Percentiles rank a stretch among this genome's conserved stretches.
Evolutionary conservation across 768 basidiomycete species (phyloP).

Genomic region (Collybia sp.): DNA sequence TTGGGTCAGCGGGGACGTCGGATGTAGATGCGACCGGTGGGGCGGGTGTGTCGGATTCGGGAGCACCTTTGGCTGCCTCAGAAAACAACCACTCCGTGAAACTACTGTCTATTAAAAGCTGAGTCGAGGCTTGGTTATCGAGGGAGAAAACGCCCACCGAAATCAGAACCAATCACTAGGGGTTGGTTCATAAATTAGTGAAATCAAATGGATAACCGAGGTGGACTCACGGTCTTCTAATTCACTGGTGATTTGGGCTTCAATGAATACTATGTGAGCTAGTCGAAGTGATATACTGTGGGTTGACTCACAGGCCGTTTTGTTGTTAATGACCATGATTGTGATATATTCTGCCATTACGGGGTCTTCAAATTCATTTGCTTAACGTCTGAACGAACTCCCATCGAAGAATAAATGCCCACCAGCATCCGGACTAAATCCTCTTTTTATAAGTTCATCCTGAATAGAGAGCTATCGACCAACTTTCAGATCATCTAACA

Average conservation of each 20-base stretch:
- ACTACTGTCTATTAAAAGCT: constrained; percentile 49
- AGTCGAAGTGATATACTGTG: not conserved
- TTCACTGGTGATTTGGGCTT: constrained; percentile 85
- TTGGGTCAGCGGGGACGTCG: constrained; percentile 24
- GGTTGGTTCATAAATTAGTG: not conserved
- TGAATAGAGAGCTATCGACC: constrained; percentile 65
- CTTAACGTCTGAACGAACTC: constrained; percentile 4
- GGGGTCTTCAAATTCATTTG: constrained; percentile 48
- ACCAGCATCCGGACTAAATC: constrained; percentile 77
- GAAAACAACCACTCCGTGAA: constrained; percentile 90
- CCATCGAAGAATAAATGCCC: constrained; percentile 20
- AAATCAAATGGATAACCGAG: constrained; percentile 2
- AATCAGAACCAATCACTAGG: constrained; percentile 74
- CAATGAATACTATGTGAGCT: constrained; percentile 9
- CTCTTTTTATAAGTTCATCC: constrained; percentile 72
- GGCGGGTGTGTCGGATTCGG: constrained; percentile 40
- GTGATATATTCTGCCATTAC: constrained; percentile 95
- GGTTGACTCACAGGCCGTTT: constrained; percentile 59
- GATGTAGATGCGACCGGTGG: constrained; percentile 31
- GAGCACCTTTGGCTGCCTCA: constrained; percentile 69
- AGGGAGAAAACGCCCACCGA: constrained; percentile 42
- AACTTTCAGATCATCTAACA: not conserved
- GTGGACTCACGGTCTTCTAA: constrained; percentile 68
- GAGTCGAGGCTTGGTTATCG: constrained; percentile 13
- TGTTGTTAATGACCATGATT: constrained; percentile 94